phyloP scores from a whole-genome alignment of 1,139 yeast genomes.

The Meyerozyma sp. region DNA sequence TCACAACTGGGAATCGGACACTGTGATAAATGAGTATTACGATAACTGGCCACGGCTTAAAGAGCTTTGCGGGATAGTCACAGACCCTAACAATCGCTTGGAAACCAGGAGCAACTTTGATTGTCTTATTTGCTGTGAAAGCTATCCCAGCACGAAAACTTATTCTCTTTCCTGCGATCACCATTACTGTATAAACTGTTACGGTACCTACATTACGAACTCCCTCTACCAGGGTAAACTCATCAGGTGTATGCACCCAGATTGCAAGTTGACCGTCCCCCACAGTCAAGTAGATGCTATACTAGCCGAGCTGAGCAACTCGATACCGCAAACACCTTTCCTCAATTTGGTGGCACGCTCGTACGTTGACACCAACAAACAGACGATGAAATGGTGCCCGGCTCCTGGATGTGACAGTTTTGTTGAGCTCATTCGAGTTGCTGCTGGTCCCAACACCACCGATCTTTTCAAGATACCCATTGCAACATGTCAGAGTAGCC shows the following conservation, averaged over 20 bases:
- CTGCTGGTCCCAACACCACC: not conserved
- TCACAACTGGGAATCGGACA: constrained; percentile 72
- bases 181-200: constrained; percentile 64
- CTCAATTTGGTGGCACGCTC: constrained; percentile 33
- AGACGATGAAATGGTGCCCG: constrained; percentile 72
- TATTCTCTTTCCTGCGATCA: constrained; percentile 68
- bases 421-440: constrained; percentile 37
- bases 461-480: constrained; percentile 17
- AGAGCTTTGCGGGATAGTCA: constrained; percentile 44
- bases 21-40: constrained; percentile 62
- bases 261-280: constrained; percentile 29
- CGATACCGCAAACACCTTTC: constrained; percentile 8
- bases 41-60: constrained; percentile 44
- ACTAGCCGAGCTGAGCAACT: constrained; percentile 5
- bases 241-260: constrained; percentile 59
- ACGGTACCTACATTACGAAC: constrained; percentile 49
- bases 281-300: constrained; percentile 24
- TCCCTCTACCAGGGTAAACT: constrained; percentile 50
- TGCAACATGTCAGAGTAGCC: constrained; percentile 63
- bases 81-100: constrained; percentile 15
- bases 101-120: constrained; percentile 23
- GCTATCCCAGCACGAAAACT: constrained; percentile 27
- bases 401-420: constrained; percentile 73
- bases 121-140: constrained; percentile 73
- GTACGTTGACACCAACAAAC: constrained; percentile 47